These are phyloP conservation scores for Pseudogymnoascus destructans DNA, from an alignment of 2,329 filamentous ascomycete species.

Conservation along the genomic window DNA sequence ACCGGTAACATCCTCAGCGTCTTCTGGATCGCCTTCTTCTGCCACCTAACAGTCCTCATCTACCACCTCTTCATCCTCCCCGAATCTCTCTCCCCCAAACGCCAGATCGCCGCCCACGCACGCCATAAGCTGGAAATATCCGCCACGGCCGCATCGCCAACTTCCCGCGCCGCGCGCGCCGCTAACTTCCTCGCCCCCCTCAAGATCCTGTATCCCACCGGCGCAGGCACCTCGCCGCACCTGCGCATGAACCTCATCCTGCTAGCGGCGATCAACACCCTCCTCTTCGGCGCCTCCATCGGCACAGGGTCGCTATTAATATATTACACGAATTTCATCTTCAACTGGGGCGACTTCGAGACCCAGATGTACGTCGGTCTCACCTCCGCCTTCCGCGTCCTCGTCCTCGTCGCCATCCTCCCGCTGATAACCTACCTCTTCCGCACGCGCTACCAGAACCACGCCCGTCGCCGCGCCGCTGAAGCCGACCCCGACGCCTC, in stretches of 20 bases:
- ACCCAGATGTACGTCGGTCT: slow-evolving; percentile 69
- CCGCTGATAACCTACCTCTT: slow-evolving; percentile 67
- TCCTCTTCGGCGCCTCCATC: slow-evolving; percentile 70
- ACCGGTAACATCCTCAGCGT: slow-evolving; percentile 66
- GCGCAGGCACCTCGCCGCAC: slow-evolving; percentile 42
- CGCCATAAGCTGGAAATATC: slow-evolving; percentile 35
- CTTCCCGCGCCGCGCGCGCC: slow-evolving; percentile 21
- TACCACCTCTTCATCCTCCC: slow-evolving; percentile 62
- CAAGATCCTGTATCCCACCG: slow-evolving; percentile 61
- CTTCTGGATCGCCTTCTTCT: slow-evolving; percentile 67
- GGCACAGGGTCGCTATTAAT: slow-evolving; percentile 70
- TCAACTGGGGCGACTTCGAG: slow-evolving; percentile 71
- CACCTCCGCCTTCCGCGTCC: slow-evolving; percentile 62
- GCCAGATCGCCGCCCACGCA: slow-evolving; percentile 57
- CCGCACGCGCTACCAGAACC: slow-evolving; percentile 32
- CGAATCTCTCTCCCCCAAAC: slow-evolving; percentile 66
- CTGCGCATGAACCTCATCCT: slow-evolving; percentile 72
- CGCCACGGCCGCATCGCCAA: slow-evolving; percentile 29
- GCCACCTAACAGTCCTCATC: slow-evolving; percentile 60
- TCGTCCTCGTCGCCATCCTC: slow-evolving; percentile 60
- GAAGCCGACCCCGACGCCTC: slow-evolving; percentile 58
- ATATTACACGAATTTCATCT: slow-evolving; percentile 69
- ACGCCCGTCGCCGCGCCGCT: slow-evolving; percentile 43
- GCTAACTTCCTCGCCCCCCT: slow-evolving; percentile 64
- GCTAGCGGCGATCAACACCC: slow-evolving; percentile 67